Base-by-base conservation (phyloP, 176 grass and related monocot species). In the Lolium perenne region DNA sequence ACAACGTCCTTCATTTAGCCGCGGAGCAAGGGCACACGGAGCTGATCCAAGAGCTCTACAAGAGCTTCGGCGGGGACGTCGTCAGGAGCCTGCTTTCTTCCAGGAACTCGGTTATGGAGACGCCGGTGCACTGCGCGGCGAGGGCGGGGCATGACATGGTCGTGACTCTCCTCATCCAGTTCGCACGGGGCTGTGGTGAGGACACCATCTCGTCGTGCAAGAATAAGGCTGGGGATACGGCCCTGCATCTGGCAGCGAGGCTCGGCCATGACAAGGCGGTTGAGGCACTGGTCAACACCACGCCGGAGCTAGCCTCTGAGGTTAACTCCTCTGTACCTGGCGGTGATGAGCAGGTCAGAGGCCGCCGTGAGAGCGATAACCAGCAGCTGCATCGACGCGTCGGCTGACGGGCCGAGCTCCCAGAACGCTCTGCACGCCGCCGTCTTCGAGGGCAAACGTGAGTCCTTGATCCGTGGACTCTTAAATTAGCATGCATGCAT, bases 51-150 rank as follows among this genome's bases (percentile, higher is more conserved):
- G 23, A 64, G 62, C 62, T 65, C 10, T 32, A 32, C 62, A 12
- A 5, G 12, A 65, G 25, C 12, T 65, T 32, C 4, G 21, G 60
- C 26, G 26, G 26, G 10, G 60, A 25, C 0, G 23, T 46, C 45
- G 8, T 46, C 7, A 3, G 0, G 53, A 56, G 53, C 53, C 5
- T 56, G 53, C 14, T 54, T 16, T 54, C 4, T 17, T 17, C 51
- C 51, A 22, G 18, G 48, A 89, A 85, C 67, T 74, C 82, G 58
- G 70, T 26, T 4, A 4, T 21, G 0, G 84, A 86, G 35, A 83
- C 88, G 7, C 71, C 78, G 4, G n/a, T 86, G 15, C 84, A 83
- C 9, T 10, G 51, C 35, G 84, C 88, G 0, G 83, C 88, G 32
- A 82, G 77, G 49, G 58, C 79, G 14, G 71, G 83, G 15, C 4